A percentile compares a stretch with the other conserved stretches of the same genome.
These are phyloP conservation scores for Neolentinus lepideus DNA, from an alignment of 1,284 basidiomycete genomes.

Conservation along the genomic window DNA sequence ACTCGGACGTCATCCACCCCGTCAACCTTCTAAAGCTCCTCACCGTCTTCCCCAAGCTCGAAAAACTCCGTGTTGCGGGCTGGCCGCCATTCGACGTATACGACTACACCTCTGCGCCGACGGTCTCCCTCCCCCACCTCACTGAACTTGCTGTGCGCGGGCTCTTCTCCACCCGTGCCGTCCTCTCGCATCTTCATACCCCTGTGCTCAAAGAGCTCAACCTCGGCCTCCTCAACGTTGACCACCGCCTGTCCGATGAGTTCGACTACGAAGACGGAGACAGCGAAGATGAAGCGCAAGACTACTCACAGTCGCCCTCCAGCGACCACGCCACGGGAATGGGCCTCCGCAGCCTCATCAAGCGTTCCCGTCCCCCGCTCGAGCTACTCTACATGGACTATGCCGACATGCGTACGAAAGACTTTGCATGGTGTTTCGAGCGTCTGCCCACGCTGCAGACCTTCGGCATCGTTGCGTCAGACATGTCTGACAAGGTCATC, in stretches of 20 bases:
- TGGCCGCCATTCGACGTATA: constrained; percentile 35
- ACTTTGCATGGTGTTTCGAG: constrained; percentile 62
- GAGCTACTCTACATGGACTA: constrained; percentile 67
- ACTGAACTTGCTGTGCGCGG: constrained; percentile 45
- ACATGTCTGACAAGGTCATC: constrained; percentile 70
- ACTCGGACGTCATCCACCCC: constrained; percentile 29
- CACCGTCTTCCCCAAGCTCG: constrained; percentile 46
- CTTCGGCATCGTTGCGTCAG: constrained; percentile 67
- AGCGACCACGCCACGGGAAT: constrained; percentile 73
- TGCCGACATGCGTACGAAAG: constrained; percentile 73
- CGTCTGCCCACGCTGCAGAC: constrained; percentile 42
- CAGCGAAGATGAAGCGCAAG: constrained; percentile 61
- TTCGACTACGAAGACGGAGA: constrained; percentile 47
- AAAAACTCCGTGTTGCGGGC: constrained; percentile 48
- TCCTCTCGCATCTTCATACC: constrained; percentile 52
- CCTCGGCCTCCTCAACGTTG: constrained; percentile 60
- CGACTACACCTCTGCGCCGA: constrained; percentile 20
- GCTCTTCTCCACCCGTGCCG: constrained; percentile 52
- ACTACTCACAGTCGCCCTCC: constrained; percentile 67
- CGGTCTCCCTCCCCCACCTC: constrained; percentile 46
- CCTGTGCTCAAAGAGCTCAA: constrained; percentile 51
- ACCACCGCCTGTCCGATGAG: constrained; percentile 32
- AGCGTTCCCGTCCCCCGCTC: constrained; percentile 51
- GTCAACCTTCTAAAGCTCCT: constrained; percentile 52
- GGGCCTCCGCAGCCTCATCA: constrained; percentile 61